Percentiles rank a stretch among this genome's conserved stretches.
phyloP scores from a whole-genome alignment of 495 filamentous ascomycete genomes.

The Aspergillus hancockii region DNA sequence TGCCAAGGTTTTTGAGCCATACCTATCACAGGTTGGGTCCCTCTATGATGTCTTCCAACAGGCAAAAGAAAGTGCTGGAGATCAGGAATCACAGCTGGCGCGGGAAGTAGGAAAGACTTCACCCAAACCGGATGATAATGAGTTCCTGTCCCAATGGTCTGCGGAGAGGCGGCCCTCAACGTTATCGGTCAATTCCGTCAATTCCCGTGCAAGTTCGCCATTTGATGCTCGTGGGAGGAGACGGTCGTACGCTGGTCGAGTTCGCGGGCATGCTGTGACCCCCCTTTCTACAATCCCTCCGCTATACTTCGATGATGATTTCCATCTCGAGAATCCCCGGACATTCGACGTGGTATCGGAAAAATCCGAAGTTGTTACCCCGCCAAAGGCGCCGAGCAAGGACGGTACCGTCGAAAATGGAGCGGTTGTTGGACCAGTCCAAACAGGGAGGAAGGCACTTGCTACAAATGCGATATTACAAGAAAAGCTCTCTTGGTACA shows the following conservation, averaged over 20 bases:
- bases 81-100: conserved; percentile 46
- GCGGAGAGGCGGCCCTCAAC: conserved; percentile 40
- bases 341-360: conserved; percentile 98
- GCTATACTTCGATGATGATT: conserved; percentile 94
- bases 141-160: conserved; percentile 37
- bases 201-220: conserved; percentile 42
- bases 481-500: conserved; percentile 99
- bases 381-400: conserved; percentile 53
- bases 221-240: conserved; percentile 38
- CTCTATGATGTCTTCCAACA: conserved; percentile 82
- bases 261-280: conserved; percentile 64
- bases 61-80: conserved; percentile 65
- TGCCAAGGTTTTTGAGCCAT: conserved; percentile 73
- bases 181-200: conserved; percentile 36
- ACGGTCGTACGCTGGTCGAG: conserved; percentile 35
- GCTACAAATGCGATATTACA: conserved; percentile 98
- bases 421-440: conserved; percentile 53
- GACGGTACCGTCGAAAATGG: conserved; percentile 64
- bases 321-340: conserved; percentile 92
- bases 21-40: conserved; percentile 77
- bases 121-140: conserved; percentile 37
- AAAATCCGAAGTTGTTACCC: conserved; percentile 85
- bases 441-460: conserved; percentile 71
- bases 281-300: conserved; percentile 88
- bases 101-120: conserved; percentile 32